These are phyloP conservation scores for Imleria badia DNA, from an alignment of 768 basidiomycete genomes.

Conservation along the genomic window DNA sequence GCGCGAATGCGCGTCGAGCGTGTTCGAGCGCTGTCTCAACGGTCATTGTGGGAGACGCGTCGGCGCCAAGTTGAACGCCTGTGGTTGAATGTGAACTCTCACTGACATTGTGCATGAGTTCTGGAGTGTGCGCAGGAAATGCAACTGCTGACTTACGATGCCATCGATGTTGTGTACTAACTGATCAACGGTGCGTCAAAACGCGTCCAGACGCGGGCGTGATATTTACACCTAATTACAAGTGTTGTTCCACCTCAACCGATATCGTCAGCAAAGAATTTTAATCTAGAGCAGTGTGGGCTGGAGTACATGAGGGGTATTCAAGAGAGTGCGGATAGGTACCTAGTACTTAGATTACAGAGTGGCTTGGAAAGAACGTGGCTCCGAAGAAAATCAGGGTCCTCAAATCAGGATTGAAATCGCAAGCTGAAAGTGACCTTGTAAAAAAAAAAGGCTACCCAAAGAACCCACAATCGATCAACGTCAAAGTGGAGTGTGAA, in stretches of 20 bases:
- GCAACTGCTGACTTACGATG: constrained; percentile 21
- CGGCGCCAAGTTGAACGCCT: constrained; percentile 6
- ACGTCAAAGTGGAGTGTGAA: not conserved
- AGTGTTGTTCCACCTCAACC: not conserved
- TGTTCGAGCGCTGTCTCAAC: constrained; percentile 68
- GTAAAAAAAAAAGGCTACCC: not conserved
- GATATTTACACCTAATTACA: constrained; percentile 17
- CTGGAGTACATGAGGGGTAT: constrained; percentile 18
- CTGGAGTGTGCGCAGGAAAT: too few relatives aligned
- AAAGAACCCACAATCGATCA: not conserved
- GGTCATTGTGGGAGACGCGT: constrained; percentile 32
- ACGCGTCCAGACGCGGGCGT: constrained; percentile 17
- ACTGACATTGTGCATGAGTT: constrained; percentile 2
- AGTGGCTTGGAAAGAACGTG: constrained; percentile 1
- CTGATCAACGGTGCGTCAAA: too few relatives aligned
- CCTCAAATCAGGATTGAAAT: constrained; percentile 12
- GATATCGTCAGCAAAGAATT: not conserved
- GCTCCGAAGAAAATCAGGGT: constrained; percentile 6
- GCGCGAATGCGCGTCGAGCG: constrained; percentile 85
- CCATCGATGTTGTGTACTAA: constrained; percentile 18
- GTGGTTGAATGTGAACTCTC: constrained; percentile 4
- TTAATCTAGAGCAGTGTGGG: not conserved
- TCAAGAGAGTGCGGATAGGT: constrained; percentile 13
- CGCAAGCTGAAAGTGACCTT: not conserved
- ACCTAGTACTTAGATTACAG: constrained; percentile 26